Evolutionary conservation across 495 filamentous ascomycete genomes (phyloP).

Genomic region (Trichoderma orchidacearum): DNA sequence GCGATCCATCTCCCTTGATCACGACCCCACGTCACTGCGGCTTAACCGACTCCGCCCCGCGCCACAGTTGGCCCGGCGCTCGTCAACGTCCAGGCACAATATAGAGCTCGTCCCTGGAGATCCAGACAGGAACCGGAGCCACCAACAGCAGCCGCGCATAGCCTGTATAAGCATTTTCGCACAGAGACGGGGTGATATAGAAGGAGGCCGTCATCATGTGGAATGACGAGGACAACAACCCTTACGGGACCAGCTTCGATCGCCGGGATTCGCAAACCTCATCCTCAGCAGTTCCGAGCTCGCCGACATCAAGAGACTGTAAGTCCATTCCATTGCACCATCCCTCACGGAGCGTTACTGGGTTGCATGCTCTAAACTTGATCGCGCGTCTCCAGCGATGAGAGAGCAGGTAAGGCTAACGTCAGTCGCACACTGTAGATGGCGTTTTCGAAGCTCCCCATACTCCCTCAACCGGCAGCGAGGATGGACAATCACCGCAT

Average conservation of each 20-base stretch:
- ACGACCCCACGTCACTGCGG: neutral
- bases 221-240: conserved; percentile 92
- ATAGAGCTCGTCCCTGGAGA: neutral
- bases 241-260: conserved; percentile 76
- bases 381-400: neutral
- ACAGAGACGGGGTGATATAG: neutral
- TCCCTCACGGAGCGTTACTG: conserved; percentile 4
- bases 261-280: conserved; percentile 67
- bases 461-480: conserved; percentile 30
- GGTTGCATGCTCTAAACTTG: neutral
- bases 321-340: conserved; percentile 10
- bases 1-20: neutral
- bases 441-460: conserved; percentile 18
- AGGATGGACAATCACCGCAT: conserved; percentile 18
- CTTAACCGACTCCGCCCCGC: neutral
- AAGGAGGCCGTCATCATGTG: conserved; percentile 32
- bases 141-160: neutral
- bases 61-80: neutral
- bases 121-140: neutral
- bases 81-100: neutral
- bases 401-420: neutral
- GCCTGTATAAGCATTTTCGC: neutral
- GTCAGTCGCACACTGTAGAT: neutral
- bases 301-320: conserved; percentile 40
- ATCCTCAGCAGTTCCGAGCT: conserved; percentile 51